Conservation (phyloP, 257 asterid genomes). For the Petunia secreta region DNA sequence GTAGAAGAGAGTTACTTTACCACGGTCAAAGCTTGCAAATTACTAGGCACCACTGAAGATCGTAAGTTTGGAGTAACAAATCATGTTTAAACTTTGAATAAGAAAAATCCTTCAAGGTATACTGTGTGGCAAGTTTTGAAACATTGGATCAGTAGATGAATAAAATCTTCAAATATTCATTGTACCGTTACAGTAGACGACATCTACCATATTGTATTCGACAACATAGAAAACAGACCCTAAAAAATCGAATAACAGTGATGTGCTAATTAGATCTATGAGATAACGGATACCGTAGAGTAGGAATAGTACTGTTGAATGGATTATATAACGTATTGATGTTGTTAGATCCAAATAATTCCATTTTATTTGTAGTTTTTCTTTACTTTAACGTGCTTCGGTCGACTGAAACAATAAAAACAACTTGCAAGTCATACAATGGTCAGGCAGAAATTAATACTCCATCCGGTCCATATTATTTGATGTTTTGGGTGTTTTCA, state of each 20-base stretch:
- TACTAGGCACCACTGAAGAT: background rate
- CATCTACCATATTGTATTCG: background rate
- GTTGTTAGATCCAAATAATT: background rate
- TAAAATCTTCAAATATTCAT: too few relatives aligned
- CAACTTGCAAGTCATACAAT: background rate
- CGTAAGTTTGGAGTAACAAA: too few relatives aligned
- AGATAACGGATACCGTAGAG: background rate
- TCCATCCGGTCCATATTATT: too few relatives aligned
- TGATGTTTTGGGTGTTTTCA: too few relatives aligned
- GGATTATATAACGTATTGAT: background rate
- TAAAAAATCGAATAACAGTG: background rate
- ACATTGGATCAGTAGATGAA: too few relatives aligned
- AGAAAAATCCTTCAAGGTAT: too few relatives aligned
- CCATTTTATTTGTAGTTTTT: background rate
- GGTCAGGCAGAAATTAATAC: background rate
- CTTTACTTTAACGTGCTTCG: background rate
- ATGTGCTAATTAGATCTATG: background rate
- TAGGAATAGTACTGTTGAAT: background rate
- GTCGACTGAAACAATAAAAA: background rate
- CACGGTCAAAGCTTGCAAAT: background rate
- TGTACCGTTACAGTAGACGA: background rate
- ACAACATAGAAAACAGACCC: background rate
- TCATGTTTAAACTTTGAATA: too few relatives aligned
- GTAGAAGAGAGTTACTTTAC: background rate
- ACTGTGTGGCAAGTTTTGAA: too few relatives aligned